Base-by-base conservation (phyloP, 176 grass and related monocot genomes). In the Juncus inflexus region DNA sequence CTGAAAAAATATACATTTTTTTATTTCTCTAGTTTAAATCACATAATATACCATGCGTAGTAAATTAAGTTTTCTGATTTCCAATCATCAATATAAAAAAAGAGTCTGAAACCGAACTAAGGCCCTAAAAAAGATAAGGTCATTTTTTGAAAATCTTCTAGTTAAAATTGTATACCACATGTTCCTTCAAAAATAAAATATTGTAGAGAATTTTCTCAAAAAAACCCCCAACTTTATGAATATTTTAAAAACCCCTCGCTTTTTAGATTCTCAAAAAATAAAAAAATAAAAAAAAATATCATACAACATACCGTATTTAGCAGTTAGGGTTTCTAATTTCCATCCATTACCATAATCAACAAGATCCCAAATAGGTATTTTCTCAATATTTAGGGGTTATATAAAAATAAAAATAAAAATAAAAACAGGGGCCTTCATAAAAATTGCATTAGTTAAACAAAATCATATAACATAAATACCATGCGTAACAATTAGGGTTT, bases 321-420 rank as follows among this genome's bases (percentile, higher is more conserved):
- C 60, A 52, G 76, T 87, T 65, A 92, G 59, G 19, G 94, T 91
- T 72, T 92, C 84, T 67, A 97, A 86, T 39, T 70, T 77, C 94
- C 88, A 97, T 12, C 74, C 85, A 47, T 63, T 15, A 59, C 94
- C 88, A 72, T 89, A 91, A 65, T 84, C 80, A 64, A 77, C 74
- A 70, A 97, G 88, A 53, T 28, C 19, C 19, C 19, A 1, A 28
- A 28, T 28, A 28, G 19, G 19, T 28, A 28, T 28, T 28, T 28
- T 28, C 11, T 7, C 37, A 63, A 15, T 37, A 66, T 9, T 66
- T 1, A 66, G 11, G 13, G 41, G 10, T 45, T 43, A 64, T 11
- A 11, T 50, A 51, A 50, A 50, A 38, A 28, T 10, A 39, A 47
- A 50, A 38, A 28, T 10, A 39, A 47, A 36, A 19, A 39, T 10